A percentile compares a stretch with the other conserved stretches of the same genome.
Evolutionary conservation across 2,329 filamentous ascomycete species (phyloP).

Genomic region (Huntiella bhutanensis): DNA sequence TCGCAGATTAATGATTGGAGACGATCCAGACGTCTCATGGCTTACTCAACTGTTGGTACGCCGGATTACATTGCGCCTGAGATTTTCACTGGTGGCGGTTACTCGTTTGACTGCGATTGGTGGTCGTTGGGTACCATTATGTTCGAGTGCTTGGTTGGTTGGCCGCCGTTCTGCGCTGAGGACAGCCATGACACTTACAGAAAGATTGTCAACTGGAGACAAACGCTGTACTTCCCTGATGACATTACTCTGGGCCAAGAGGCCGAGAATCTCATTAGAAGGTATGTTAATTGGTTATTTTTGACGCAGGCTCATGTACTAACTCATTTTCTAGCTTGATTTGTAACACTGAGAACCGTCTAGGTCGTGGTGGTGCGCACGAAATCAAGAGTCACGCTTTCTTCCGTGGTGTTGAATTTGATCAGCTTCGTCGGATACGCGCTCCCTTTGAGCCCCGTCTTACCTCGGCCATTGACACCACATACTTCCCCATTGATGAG

Average conservation of each 20-base stretch:
- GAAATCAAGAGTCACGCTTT: slow-evolving; percentile 91
- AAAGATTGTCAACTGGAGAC: slow-evolving; percentile 97
- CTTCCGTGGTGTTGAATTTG: slow-evolving; percentile 93
- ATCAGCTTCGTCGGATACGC: slow-evolving; percentile 75
- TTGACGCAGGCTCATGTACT: slow-evolving; percentile 1
- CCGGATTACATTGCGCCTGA: slow-evolving; percentile 79
- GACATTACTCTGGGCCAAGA: slow-evolving; percentile 77
- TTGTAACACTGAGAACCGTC: slow-evolving; percentile 79
- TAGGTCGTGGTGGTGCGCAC: slow-evolving; percentile 68
- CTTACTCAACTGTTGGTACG: slow-evolving; percentile 93
- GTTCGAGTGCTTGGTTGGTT: slow-evolving; percentile 70
- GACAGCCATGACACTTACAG: slow-evolving; percentile 95
- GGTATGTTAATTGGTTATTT: slow-evolving; percentile 32
- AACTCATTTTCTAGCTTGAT: slow-evolving; percentile 45
- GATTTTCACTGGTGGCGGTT: slow-evolving; percentile 51
- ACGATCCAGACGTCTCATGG: slow-evolving; percentile 58
- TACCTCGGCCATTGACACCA: slow-evolving; percentile 83
- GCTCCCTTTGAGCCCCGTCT: slow-evolving; percentile 92
- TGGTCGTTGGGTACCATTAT: slow-evolving; percentile 71
- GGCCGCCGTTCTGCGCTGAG: slow-evolving; percentile 80
- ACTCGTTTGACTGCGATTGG: slow-evolving; percentile 65
- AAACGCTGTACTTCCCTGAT: slow-evolving; percentile 89
- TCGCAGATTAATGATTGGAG: slow-evolving; percentile 79
- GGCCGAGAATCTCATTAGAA: slow-evolving; percentile 81
- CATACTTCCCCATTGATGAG: slow-evolving; percentile 97